Percentiles rank a stretch among this genome's conserved stretches.
phyloP scores from a whole-genome alignment of 495 filamentous ascomycete genomes.

The Delitschia confertaspora region DNA sequence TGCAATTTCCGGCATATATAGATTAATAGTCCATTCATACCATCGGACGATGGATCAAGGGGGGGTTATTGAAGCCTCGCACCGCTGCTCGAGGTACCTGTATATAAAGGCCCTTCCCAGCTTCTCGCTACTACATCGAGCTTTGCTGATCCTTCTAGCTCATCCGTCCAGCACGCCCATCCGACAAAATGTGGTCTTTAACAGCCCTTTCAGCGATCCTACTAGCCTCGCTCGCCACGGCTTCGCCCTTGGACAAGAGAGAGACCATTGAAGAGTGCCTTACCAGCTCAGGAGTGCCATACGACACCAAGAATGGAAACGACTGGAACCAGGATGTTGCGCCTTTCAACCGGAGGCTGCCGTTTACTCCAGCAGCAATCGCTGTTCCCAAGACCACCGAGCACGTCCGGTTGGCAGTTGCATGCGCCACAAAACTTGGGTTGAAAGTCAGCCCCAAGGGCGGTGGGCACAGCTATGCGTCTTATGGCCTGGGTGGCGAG shows the following conservation, averaged over 20 bases:
- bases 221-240: constrained; percentile 1
- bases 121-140: too few relatives aligned
- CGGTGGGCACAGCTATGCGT: constrained; percentile 66
- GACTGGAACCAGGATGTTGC: constrained; percentile 21
- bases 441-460: constrained; percentile 60
- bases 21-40: too few relatives aligned
- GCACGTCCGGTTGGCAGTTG: constrained; percentile 51
- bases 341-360: constrained; percentile 57
- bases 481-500: constrained; percentile 43
- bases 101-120: too few relatives aligned
- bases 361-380: constrained; percentile 53
- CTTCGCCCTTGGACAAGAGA: constrained; percentile 7
- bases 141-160: too few relatives aligned
- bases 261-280: constrained; percentile 17
- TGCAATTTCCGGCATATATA: too few relatives aligned
- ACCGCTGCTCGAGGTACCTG: too few relatives aligned
- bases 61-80: too few relatives aligned
- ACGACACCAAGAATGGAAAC: neutral
- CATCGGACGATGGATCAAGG: too few relatives aligned
- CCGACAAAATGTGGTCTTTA: too few relatives aligned
- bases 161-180: too few relatives aligned
- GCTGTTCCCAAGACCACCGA: constrained; percentile 48
- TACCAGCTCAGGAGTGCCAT: constrained; percentile 1
- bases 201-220: constrained; percentile 8
- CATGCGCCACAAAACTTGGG: constrained; percentile 45